phyloP scores from a whole-genome alignment of 441 rosid genomes.

The Adansonia gregorii region DNA sequence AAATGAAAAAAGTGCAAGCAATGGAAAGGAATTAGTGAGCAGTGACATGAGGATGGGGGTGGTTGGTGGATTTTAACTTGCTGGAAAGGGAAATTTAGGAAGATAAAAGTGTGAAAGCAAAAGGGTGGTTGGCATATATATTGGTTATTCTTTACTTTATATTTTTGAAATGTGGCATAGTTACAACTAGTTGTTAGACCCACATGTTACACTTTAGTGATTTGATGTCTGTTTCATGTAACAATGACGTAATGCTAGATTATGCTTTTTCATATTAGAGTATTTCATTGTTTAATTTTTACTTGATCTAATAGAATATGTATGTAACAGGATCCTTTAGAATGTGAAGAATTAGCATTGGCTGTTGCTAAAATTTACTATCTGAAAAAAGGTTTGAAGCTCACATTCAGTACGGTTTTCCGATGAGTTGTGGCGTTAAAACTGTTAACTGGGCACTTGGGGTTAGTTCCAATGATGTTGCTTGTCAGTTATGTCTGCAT shows the following conservation, averaged over 20 bases:
- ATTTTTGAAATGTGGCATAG: background rate
- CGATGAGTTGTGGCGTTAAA: slow-evolving; percentile 74
- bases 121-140: background rate
- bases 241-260: background rate
- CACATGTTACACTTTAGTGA: background rate
- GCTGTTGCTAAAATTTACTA: slow-evolving; percentile 91
- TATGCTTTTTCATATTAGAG: background rate
- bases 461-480: slow-evolving; percentile 75
- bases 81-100: slow-evolving; percentile 2
- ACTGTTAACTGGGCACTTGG: slow-evolving; percentile 56
- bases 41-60: background rate
- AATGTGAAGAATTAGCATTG: slow-evolving; percentile 77
- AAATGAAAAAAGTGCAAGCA: background rate
- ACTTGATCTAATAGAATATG: background rate
- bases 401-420: slow-evolving; percentile 61
- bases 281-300: slow-evolving; percentile 17
- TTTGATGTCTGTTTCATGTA: slow-evolving; percentile 1
- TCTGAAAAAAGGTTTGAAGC: slow-evolving; percentile 56
- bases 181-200: background rate
- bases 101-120: background rate
- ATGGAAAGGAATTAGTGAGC: background rate
- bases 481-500: slow-evolving; percentile 72
- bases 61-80: background rate
- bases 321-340: slow-evolving; percentile 59
- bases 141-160: background rate